These are phyloP conservation scores for Aspergillus homomorphus DNA, from an alignment of 495 filamentous ascomycete species.

Conservation along the genomic window DNA sequence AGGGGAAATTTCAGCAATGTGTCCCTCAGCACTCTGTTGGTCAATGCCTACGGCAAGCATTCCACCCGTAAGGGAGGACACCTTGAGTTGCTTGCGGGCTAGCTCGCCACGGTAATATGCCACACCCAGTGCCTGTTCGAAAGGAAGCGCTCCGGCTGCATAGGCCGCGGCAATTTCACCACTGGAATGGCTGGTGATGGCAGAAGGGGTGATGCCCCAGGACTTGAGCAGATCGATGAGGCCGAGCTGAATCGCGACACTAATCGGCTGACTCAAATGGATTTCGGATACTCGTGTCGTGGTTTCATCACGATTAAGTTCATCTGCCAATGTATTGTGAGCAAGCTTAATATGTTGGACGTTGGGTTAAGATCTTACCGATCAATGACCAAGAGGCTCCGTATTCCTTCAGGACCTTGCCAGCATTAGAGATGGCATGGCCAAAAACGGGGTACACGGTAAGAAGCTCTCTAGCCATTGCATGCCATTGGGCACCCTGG, in stretches of 20 bases:
- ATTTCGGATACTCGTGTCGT: not conserved
- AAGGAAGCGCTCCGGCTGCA: slow-evolving; percentile 19
- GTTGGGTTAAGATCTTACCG: too few relatives aligned
- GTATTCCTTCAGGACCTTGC: not conserved
- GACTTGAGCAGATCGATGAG: slow-evolving; percentile 35
- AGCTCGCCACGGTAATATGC: not conserved
- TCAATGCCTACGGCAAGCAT: slow-evolving; percentile 1
- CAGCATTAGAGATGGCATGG: not conserved
- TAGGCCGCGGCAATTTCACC: slow-evolving; percentile 43
- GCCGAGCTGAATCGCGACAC: slow-evolving; percentile 42
- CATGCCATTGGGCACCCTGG: slow-evolving; percentile 26
- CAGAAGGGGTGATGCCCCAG: slow-evolving; percentile 30
- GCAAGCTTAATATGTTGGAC: too few relatives aligned
- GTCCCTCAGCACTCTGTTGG: not conserved
- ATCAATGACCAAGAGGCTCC: slow-evolving; percentile 4
- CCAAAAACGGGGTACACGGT: slow-evolving; percentile 2
- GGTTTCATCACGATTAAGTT: too few relatives aligned
- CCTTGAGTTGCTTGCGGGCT: too few relatives aligned
- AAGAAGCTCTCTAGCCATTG: slow-evolving; percentile 20
- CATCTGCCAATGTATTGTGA: not conserved
- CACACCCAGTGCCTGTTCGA: not conserved
- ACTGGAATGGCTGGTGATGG: slow-evolving; percentile 39
- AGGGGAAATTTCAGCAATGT: not conserved
- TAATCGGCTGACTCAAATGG: slow-evolving; percentile 22
- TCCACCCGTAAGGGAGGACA: not conserved